A percentile compares a stretch with the other conserved stretches of the same genome.
phyloP scores from a whole-genome alignment of 2,329 filamentous ascomycete genomes.

The Phyllosticta paracitricarpa region DNA sequence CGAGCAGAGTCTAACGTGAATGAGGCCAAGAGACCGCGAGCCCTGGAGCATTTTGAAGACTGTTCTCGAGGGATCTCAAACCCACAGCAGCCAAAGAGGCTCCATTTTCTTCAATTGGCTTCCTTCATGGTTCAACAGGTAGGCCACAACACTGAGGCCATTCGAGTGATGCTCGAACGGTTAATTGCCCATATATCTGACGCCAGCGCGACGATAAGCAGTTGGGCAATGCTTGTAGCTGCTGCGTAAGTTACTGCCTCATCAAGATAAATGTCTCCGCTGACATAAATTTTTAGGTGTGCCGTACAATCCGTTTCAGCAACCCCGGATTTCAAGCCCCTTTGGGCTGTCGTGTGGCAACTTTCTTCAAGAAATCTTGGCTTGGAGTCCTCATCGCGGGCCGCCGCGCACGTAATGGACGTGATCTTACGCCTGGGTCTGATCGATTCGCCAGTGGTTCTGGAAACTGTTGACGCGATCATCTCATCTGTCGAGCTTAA shows the following conservation, averaged over 20 bases:
- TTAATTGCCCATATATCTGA: constrained; percentile 54
- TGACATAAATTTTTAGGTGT: constrained; percentile 28
- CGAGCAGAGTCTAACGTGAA: constrained; percentile 5
- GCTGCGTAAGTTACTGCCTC: constrained; percentile 50
- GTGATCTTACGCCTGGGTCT: constrained; percentile 56
- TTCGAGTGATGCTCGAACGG: constrained; percentile 47
- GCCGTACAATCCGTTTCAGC: constrained; percentile 34
- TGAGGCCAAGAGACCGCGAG: constrained; percentile 29
- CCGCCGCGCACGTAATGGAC: constrained; percentile 64
- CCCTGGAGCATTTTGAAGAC: constrained; percentile 28
- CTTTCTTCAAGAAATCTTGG: constrained; percentile 60
- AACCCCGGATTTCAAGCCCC: constrained; percentile 31
- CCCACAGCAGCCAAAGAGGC: constrained; percentile 27
- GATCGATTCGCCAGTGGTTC: constrained; percentile 56
- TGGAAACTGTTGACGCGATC: constrained; percentile 61
- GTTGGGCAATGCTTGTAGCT: constrained; percentile 79
- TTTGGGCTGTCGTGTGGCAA: constrained; percentile 71
- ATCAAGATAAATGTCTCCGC: neutral
- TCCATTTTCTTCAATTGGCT: constrained; percentile 45
- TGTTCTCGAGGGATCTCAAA: constrained; percentile 29
- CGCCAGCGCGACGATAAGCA: constrained; percentile 56
- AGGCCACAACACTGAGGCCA: constrained; percentile 37
- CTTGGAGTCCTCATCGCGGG: constrained; percentile 60
- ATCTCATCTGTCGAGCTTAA: constrained; percentile 69
- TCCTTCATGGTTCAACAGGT: constrained; percentile 37